These are phyloP conservation scores for Parastagonospora nodorum DNA, from an alignment of 2,329 filamentous ascomycete genomes.

Conservation along the genomic window DNA sequence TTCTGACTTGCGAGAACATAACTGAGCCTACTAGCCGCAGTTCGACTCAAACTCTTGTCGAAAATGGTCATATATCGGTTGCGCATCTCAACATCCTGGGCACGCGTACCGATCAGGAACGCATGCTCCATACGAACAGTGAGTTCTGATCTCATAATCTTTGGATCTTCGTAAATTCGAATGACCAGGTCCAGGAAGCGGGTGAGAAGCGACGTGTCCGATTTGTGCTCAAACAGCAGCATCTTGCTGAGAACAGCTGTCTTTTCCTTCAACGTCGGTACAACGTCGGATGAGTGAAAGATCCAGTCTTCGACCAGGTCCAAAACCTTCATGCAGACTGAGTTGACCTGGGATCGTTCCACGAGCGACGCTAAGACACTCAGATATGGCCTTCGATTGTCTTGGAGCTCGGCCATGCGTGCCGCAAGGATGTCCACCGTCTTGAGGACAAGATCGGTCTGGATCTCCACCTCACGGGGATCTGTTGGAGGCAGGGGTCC, in stretches of 20 bases:
- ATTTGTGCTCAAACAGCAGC: constrained; percentile 87
- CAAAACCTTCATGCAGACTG: constrained; percentile 89
- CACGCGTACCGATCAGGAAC: constrained; percentile 92
- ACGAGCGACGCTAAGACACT: constrained; percentile 94
- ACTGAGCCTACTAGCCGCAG: constrained; percentile 82
- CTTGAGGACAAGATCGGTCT: constrained; percentile 89
- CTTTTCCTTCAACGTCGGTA: constrained; percentile 98
- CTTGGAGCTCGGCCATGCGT: constrained; percentile 89
- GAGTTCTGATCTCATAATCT: constrained; percentile 91
- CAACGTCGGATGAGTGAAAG: constrained; percentile 91
- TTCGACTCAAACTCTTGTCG: constrained; percentile 90
- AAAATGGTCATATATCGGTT: constrained; percentile 97
- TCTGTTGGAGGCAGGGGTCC: constrained; percentile 66
- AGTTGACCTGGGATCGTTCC: constrained; percentile 87
- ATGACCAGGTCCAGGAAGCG: constrained; percentile 97
- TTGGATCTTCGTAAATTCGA: constrained; percentile 96
- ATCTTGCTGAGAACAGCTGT: constrained; percentile 99
- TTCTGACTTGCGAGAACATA: constrained; percentile 93
- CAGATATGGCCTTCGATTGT: constrained; percentile 89
- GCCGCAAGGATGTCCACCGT: constrained; percentile 90
- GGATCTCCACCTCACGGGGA: constrained; percentile 82
- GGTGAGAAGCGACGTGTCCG: constrained; percentile 81
- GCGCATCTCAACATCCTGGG: constrained; percentile 93
- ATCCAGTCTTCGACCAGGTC: constrained; percentile 96
- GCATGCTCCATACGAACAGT: constrained; percentile 98